Conservation (phyloP, 139 green algal species). For the Chlamydomonas eustigma region DNA sequence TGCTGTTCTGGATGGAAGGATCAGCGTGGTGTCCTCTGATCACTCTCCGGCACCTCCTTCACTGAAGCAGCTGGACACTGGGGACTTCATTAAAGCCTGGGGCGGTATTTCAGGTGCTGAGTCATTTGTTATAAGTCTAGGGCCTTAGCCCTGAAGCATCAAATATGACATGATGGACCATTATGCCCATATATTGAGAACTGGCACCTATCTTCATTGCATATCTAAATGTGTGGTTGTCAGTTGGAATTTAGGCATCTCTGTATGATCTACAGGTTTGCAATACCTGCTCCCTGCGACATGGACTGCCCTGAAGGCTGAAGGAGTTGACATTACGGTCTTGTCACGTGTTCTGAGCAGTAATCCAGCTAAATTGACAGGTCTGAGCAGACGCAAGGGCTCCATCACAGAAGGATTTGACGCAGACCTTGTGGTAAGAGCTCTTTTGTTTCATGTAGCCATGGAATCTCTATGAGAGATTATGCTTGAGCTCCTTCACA, state of each 20-base stretch:
- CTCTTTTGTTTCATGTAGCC: neutral
- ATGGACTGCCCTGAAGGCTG: slow-evolving; percentile 55
- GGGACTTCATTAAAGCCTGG: slow-evolving; percentile 90
- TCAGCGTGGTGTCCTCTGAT: slow-evolving; percentile 78
- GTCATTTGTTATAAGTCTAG: neutral
- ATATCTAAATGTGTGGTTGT: neutral
- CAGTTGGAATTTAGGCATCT: neutral
- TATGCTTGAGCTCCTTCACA: too few species aligned
- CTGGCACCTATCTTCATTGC: neutral
- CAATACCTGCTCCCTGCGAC: slow-evolving; percentile 85
- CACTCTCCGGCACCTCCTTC: slow-evolving; percentile 79
- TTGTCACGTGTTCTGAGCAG: slow-evolving; percentile 46
- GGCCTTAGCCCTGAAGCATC: too few species aligned
- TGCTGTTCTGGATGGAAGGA: slow-evolving; percentile 49
- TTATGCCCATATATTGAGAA: neutral
- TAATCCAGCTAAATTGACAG: slow-evolving; percentile 61
- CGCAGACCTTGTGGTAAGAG: slow-evolving; percentile 82
- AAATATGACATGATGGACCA: neutral
- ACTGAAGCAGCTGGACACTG: slow-evolving; percentile 74
- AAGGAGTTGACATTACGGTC: slow-evolving; percentile 18
- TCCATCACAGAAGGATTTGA: slow-evolving; percentile 63
- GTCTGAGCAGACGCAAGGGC: slow-evolving; percentile 63
- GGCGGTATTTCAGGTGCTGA: slow-evolving; percentile 82
- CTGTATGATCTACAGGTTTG: slow-evolving; percentile 40
- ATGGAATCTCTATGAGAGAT: too few species aligned